Conservation (phyloP, 768 basidiomycete species). For the Lactarius deliciosus region DNA sequence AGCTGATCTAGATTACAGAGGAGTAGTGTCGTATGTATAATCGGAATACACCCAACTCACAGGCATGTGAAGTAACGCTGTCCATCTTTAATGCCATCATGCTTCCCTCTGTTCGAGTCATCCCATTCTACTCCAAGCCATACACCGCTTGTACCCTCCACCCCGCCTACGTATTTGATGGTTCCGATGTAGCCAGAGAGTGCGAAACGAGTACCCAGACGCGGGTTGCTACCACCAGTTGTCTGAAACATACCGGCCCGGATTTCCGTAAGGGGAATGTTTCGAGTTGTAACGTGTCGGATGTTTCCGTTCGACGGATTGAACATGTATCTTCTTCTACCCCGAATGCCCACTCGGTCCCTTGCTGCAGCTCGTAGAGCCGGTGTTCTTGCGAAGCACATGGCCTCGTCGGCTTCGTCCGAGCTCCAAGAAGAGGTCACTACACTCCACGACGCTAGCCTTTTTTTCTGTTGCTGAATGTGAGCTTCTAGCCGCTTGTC, state of each 20-base stretch:
- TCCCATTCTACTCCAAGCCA: slow-evolving; percentile 99
- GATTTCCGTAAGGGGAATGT: not conserved
- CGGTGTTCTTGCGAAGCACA: slow-evolving; percentile 38
- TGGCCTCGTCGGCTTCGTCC: slow-evolving; percentile 33
- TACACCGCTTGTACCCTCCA: slow-evolving; percentile 58
- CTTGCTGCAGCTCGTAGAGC: slow-evolving; percentile 35
- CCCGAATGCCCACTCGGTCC: slow-evolving; percentile 22
- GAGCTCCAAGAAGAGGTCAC: slow-evolving; percentile 20
- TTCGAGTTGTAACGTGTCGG: not conserved
- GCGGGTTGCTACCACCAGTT: slow-evolving; percentile 30
- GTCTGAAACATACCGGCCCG: slow-evolving; percentile 7
- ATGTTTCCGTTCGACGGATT: not conserved
- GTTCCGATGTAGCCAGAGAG: slow-evolving; percentile 61
- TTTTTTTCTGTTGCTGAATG: slow-evolving; percentile 9
- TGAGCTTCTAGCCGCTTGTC: slow-evolving; percentile 44
- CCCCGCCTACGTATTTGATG: slow-evolving; percentile 63
- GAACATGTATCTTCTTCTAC: slow-evolving; percentile 17
- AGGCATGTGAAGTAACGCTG: slow-evolving; percentile 75
- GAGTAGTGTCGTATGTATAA: slow-evolving; percentile 6
- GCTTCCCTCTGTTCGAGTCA: slow-evolving; percentile 78
- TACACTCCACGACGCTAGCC: too few species aligned
- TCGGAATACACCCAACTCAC: slow-evolving; percentile 44
- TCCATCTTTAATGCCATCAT: slow-evolving; percentile 79
- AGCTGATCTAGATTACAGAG: slow-evolving; percentile 45
- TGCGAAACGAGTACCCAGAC: slow-evolving; percentile 55